Percentiles rank a stretch among this genome's conserved stretches.
Conservation (phyloP, 192 early-diverging fungal species). For the Coemansia sp. region DNA sequence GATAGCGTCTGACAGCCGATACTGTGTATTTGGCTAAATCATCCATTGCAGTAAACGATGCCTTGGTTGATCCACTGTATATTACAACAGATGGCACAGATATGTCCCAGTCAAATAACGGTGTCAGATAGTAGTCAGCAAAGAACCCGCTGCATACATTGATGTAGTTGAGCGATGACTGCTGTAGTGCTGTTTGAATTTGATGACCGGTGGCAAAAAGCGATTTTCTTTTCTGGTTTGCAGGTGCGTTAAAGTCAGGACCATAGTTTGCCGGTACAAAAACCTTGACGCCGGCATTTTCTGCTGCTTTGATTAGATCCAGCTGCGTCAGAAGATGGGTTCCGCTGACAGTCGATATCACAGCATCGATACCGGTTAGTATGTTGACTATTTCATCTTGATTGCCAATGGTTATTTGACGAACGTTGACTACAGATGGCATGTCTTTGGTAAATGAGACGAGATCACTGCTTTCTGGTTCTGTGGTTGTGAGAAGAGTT, state of each 20-base stretch:
- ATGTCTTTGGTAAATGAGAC: too few relatives aligned
- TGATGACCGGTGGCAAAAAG: not conserved
- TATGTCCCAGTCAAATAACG: not conserved
- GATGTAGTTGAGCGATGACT: not conserved
- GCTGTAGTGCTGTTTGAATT: not conserved
- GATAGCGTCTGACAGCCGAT: not conserved
- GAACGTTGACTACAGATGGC: too few relatives aligned
- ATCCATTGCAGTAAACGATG: not conserved
- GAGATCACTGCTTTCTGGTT: too few relatives aligned
- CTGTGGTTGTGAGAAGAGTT: too few relatives aligned
- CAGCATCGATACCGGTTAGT: too few relatives aligned
- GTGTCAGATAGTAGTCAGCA: not conserved
- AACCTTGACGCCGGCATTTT: not conserved
- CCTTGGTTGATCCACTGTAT: not conserved
- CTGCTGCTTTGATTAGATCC: not conserved
- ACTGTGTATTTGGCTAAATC: not conserved
- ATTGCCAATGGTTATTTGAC: too few relatives aligned
- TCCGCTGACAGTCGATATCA: too few relatives aligned
- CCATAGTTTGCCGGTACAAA: not conserved
- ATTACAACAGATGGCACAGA: not conserved
- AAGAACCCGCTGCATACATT: not conserved
- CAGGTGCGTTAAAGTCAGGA: not conserved
- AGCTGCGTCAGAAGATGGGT: too few relatives aligned
- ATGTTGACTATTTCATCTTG: too few relatives aligned
- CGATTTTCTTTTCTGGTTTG: not conserved